Evolutionary conservation across 2,329 filamentous ascomycete species (phyloP), one percentile per base, ranked within the genome.

Genomic region (Colletotrichum sp.): DNA sequence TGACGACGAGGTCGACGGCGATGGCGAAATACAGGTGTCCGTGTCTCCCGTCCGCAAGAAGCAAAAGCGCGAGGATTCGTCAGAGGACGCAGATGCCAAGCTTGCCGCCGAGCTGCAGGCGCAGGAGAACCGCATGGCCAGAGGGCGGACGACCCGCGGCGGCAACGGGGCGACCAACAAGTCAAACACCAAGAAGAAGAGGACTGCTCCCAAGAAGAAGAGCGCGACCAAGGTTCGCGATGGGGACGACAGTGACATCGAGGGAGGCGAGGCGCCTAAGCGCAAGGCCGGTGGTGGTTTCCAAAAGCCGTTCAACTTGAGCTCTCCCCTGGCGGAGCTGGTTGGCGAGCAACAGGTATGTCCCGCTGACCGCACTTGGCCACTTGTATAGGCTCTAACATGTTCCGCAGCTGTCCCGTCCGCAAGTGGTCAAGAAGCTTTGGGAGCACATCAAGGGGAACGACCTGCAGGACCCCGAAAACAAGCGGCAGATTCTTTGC

Each of bases 371-470:
- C 14, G 7, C 14, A 24, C 18, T 18, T 36, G 10, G 18, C 14
- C 13, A 26, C 2, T 52, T 16, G 34, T 6, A 14, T 1, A 7
- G 26, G 26, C 70, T 68, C 82, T 83, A 77, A 84, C 71, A 4
- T 52, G n/a, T 52, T 16, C 24, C 18, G 39, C 64, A 98, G 93
- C 91, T 99, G 26, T 98, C 97, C 18, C 94, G 97, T 55, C 96
- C 97, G 0, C 96, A 99, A 84, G 96, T 96, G 0, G 97, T 99
- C 80, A 99, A 99, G 88, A 95, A 95, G 83, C 93, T 99, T 70
- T 99, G 97, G 97, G 93, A 94, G 77, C 96, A 99, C 82, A 98
- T 99, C 86, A 98, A 98, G 81, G 92, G 89, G 75, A 93, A 96
- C 79, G 91, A 96, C 55, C 92, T 99, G 7, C 97, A 99, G 85